Conservation (phyloP, 805 yeast species). For the Teunomyces pallodes region DNA sequence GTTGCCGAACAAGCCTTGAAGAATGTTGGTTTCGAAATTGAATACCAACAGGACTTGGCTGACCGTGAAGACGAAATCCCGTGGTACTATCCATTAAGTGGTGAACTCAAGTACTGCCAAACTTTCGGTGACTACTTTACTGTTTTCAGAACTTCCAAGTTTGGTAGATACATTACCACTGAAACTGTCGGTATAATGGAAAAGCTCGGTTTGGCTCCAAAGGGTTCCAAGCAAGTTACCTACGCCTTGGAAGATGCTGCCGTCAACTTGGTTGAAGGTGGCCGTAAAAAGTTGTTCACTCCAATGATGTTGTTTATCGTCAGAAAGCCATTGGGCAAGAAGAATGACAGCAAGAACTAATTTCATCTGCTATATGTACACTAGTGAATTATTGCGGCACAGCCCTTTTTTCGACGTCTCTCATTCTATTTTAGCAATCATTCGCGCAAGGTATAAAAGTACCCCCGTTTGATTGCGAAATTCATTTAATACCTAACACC, state of each 20-base stretch:
- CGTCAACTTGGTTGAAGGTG: slow-evolving; percentile 90
- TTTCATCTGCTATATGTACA: neutral
- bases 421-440: neutral
- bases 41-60: slow-evolving; percentile 78
- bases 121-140: slow-evolving; percentile 74
- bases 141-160: slow-evolving; percentile 77
- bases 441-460: neutral
- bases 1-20: slow-evolving; percentile 87
- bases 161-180: slow-evolving; percentile 88
- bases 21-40: slow-evolving; percentile 82
- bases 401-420: neutral
- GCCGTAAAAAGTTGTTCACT: slow-evolving; percentile 82
- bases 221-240: slow-evolving; percentile 85
- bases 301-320: slow-evolving; percentile 96
- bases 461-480: neutral
- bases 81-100: slow-evolving; percentile 96
- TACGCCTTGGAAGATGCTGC: slow-evolving; percentile 96
- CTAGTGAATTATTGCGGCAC: neutral
- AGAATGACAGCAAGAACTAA: neutral
- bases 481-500: neutral
- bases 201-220: slow-evolving; percentile 83
- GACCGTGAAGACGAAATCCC: slow-evolving; percentile 80
- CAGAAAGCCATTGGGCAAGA: slow-evolving; percentile 61
- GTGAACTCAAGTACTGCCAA: slow-evolving; percentile 89
- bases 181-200: slow-evolving; percentile 79